phyloP scores from a whole-genome alignment of 2,329 filamentous ascomycete genomes.

The Aspergillus vadensis region DNA sequence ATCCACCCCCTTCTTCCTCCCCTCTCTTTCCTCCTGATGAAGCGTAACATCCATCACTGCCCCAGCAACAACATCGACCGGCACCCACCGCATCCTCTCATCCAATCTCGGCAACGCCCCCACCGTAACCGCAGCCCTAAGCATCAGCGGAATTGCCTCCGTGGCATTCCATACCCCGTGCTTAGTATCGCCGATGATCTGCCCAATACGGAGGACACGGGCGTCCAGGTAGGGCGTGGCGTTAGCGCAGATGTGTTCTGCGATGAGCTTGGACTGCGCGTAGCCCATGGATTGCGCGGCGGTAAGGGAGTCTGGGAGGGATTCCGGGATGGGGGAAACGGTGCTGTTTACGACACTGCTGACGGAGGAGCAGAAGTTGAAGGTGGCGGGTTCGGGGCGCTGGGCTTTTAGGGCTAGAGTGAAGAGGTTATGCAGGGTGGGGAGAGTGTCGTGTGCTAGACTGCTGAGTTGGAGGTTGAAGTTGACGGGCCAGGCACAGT shows the following conservation, averaged over 20 bases:
- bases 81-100: constrained; percentile 49
- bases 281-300: constrained; percentile 49
- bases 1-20: no score
- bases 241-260: constrained; percentile 35
- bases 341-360: constrained; percentile 44
- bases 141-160: constrained; percentile 54
- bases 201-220: constrained; percentile 37
- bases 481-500: constrained; percentile 67
- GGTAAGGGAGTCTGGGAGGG: constrained; percentile 31
- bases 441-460: constrained; percentile 58
- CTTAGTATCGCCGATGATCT: constrained; percentile 37
- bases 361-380: constrained; percentile 56
- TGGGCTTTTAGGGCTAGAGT: constrained; percentile 39
- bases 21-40: constrained; percentile 17
- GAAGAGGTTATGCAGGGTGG: constrained; percentile 49
- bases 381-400: constrained; percentile 37
- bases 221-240: constrained; percentile 21
- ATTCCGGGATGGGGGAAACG: constrained; percentile 35
- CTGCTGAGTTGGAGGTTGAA: constrained; percentile 60
- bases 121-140: constrained; percentile 49
- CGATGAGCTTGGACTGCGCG: constrained; percentile 41
- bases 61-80: constrained; percentile 46
- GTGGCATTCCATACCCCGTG: constrained; percentile 28
- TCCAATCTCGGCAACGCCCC: constrained; percentile 50
- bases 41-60: constrained; percentile 35